Conservation (phyloP, 495 filamentous ascomycete species). For the Aspergillus avenaceus region DNA sequence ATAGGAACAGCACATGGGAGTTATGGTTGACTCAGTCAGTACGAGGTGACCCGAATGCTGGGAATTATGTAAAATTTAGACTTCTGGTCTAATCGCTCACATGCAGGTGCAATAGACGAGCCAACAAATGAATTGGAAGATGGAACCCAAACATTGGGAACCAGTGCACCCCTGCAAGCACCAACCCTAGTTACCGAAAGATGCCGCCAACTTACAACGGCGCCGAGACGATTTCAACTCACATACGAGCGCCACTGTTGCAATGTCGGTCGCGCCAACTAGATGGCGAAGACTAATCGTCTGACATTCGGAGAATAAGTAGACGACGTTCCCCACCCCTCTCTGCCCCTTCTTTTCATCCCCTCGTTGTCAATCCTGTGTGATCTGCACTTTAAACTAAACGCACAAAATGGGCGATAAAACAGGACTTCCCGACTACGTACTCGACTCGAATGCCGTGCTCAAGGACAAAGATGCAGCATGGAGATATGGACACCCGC, state of each 20-base stretch:
- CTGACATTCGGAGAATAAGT: neutral
- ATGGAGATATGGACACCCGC: conserved; percentile 57
- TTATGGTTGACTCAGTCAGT: no score
- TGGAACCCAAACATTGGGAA: neutral
- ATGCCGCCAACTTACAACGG: neutral
- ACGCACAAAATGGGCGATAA: neutral
- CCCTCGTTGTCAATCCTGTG: no score
- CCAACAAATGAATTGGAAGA: neutral
- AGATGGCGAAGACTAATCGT: neutral
- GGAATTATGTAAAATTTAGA: no score
- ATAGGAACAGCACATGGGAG: no score
- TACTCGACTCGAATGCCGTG: conserved; percentile 56
- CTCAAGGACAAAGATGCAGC: conserved; percentile 46
- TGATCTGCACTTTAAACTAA: no score
- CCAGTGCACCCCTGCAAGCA: neutral
- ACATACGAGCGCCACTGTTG: no score
- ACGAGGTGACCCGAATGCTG: no score
- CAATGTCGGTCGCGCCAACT: neutral
- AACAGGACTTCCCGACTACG: conserved; percentile 51
- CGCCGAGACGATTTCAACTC: no score
- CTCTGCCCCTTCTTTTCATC: no score
- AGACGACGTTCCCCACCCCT: no score
- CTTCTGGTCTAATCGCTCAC: no score
- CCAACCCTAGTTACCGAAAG: neutral
- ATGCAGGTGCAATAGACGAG: no score